A percentile compares a stretch with the other conserved stretches of the same genome.
These are phyloP conservation scores for Grosmannia penicillata DNA, from an alignment of 2,329 filamentous ascomycete species.

Conservation along the genomic window DNA sequence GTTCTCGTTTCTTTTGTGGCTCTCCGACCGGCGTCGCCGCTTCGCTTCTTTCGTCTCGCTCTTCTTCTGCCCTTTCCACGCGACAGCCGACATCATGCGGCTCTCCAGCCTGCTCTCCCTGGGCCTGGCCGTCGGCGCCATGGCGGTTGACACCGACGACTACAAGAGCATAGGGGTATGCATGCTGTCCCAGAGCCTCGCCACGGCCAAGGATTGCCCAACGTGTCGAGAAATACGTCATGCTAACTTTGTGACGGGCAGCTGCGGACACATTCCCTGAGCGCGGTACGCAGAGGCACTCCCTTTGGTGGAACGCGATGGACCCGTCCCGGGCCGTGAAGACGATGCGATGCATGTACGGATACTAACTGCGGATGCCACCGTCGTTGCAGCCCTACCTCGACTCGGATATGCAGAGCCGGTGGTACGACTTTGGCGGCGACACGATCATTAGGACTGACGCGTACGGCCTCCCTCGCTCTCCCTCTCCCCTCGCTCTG, in stretches of 20 bases:
- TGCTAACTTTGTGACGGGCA: constrained; percentile 23
- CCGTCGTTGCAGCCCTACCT: constrained; percentile 76
- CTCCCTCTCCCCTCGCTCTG: neutral
- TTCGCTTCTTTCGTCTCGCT: neutral
- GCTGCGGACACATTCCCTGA: constrained; percentile 77
- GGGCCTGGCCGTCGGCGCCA: constrained; percentile 34
- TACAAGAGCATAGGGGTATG: constrained; percentile 30
- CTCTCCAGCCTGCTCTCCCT: constrained; percentile 30
- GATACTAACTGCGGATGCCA: neutral
- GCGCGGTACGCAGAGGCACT: constrained; percentile 41
- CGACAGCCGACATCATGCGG: constrained; percentile 29
- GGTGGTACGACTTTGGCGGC: constrained; percentile 98
- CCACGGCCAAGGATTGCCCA: too few relatives aligned
- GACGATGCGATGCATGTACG: neutral
- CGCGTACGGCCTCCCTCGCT: constrained; percentile 31
- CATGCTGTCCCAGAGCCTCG: constrained; percentile 5
- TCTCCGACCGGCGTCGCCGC: neutral
- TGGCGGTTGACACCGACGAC: constrained; percentile 29
- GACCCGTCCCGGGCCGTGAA: neutral
- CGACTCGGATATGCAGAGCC: constrained; percentile 93
- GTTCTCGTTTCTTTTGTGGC: too few relatives aligned
- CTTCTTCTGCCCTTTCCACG: neutral
- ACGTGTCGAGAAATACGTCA: neutral
- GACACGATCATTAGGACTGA: constrained; percentile 72
- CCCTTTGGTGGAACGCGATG: neutral